Conservation (phyloP, 1,284 basidiomycete genomes). For the Trichosporon sp. region DNA sequence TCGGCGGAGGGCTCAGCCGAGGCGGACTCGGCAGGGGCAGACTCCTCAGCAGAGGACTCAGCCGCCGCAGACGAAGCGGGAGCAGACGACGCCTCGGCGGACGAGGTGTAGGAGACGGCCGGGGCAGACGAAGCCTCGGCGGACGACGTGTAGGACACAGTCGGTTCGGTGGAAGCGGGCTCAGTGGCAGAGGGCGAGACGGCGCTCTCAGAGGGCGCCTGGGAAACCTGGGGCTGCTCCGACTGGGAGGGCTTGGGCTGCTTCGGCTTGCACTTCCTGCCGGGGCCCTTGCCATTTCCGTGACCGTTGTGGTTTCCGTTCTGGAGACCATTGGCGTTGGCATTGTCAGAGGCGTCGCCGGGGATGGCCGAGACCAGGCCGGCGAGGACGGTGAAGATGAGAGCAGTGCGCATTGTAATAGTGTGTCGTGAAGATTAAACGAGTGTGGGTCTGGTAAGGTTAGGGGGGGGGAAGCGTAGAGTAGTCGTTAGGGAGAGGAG, state of each 20-base stretch:
- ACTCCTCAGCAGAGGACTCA: conserved; percentile 35
- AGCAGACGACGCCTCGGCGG: neutral
- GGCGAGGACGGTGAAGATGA: conserved; percentile 23
- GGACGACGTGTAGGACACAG: conserved; percentile 20
- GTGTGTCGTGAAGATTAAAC: neutral
- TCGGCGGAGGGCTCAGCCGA: conserved; percentile 38
- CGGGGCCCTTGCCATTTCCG: neutral
- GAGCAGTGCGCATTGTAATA: conserved; percentile 26
- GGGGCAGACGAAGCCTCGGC: neutral
- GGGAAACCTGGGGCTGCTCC: neutral
- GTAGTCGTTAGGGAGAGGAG: neutral
- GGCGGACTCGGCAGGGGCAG: conserved; percentile 36
- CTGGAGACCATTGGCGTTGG: neutral
- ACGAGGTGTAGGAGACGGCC: neutral
- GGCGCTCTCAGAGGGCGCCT: neutral
- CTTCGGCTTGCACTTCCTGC: conserved; percentile 22
- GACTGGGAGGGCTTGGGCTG: neutral
- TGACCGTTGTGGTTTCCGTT: conserved; percentile 7
- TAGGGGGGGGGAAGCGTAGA: neutral
- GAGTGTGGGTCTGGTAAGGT: neutral
- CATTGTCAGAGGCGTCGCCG: neutral
- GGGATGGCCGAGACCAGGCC: conserved; percentile 23
- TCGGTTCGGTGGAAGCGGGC: neutral
- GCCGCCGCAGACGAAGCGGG: conserved; percentile 30
- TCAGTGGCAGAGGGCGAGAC: neutral